Evolutionary conservation across 164 flowering plant species (phyloP), one percentile per base, ranked within the genome.

Genomic region (Magnolia sinica): DNA sequence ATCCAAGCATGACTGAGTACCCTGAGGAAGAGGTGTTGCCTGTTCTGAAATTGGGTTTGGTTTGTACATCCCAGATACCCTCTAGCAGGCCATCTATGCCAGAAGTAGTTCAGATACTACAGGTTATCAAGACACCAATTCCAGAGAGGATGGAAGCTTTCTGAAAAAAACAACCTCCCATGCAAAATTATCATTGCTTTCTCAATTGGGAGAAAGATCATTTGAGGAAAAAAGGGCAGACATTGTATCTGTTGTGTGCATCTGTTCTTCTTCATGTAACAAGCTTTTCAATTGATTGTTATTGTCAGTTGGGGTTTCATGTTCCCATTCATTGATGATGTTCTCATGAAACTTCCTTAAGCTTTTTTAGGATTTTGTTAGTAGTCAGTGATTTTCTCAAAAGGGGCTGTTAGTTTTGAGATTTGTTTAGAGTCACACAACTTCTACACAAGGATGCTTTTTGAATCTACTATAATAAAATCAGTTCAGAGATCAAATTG

Each of bases 51-150:
- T 50, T 96, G 88, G 99, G 96, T 5, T 64, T 96, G 77, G 99
- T 96, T 0, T 96, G 99, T 83, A 92, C 97, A 45, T 92, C 96
- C 77, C 99, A 91, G 78, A 84, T 96, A 72, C 98, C 99, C 45
- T 96, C 99, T 1, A 90, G 92, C 78, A 86, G 99, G 86, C 98
- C 99, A 61, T 88, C 99, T 3, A 93, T 96, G 98, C 83, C 94
- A 2, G 98, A 93, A 72, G 92, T 96, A 61, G 91, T 92, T 78
- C 98, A 93, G 79, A 93, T 96, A 67, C 74, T 96, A 78, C 91
- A 92, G 77, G 94, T 93, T 64, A 96, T 96, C 85, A 90, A 86
- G 82, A 87, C 99, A 50, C 97, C 97, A 59, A 74, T 88, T 75
- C 87, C 87, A 52, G 89, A 85, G n/a, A 86, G 89, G 77, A 83